A percentile compares a stretch with the other conserved stretches of the same genome.
phyloP scores from a whole-genome alignment of 2,329 filamentous ascomycete species.

The Cladosporium sp. region DNA sequence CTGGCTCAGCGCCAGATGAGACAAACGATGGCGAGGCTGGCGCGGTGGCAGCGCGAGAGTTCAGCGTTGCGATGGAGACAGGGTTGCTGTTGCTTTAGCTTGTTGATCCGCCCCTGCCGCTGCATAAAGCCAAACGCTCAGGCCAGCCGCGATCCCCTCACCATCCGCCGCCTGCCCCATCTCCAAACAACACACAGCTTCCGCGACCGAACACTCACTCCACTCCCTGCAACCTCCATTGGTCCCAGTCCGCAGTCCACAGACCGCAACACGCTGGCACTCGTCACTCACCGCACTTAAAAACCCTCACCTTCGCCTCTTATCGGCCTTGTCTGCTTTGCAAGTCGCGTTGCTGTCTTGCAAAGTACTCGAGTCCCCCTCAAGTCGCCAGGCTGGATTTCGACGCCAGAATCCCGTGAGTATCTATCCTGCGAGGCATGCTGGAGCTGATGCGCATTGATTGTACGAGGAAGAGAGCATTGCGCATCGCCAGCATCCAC shows the following conservation, averaged over 20 bases:
- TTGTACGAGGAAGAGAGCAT: neutral
- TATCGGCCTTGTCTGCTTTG: constrained; percentile 14
- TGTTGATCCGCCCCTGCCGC: constrained; percentile 8
- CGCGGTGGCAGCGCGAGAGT: neutral
- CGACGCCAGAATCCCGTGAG: constrained; percentile 88
- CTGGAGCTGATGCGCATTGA: neutral
- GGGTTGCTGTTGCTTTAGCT: neutral
- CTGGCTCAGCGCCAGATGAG: neutral
- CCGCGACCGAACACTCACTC: constrained; percentile 11
- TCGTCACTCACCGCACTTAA: neutral
- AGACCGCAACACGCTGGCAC: constrained; percentile 8
- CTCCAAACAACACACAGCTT: neutral
- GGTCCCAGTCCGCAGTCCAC: neutral
- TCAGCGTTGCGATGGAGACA: constrained; percentile 6
- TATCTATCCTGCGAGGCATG: constrained; percentile 4
- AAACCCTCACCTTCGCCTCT: constrained; percentile 2
- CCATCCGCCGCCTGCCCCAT: neutral
- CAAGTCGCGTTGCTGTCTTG: constrained; percentile 39
- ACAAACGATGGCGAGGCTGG: neutral
- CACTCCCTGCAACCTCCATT: constrained; percentile 12
- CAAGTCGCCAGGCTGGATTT: constrained; percentile 97
- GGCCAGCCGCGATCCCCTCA: constrained; percentile 4
- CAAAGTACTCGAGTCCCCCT: constrained; percentile 70
- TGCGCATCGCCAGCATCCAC: neutral
- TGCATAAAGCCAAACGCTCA: constrained; percentile 3